phyloP scores from a whole-genome alignment of 257 asterid genomes.

The Thymus quinquecostatus region DNA sequence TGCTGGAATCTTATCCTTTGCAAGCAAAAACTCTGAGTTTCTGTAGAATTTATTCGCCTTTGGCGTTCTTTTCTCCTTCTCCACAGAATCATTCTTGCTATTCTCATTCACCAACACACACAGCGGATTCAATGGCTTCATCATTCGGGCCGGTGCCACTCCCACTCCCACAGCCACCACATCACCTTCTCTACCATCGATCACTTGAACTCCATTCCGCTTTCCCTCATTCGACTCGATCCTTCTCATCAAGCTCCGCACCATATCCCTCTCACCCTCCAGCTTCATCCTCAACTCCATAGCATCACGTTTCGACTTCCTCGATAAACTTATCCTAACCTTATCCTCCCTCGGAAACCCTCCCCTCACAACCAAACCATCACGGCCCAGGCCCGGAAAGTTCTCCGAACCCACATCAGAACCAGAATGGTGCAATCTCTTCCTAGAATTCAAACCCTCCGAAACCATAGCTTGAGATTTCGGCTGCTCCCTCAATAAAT shows the following conservation, averaged over 20 bases:
- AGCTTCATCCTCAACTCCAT: conserved; percentile 73
- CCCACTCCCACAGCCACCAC: conserved; percentile 42
- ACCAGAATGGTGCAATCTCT: conserved; percentile 35
- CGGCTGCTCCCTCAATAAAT: conserved; percentile 39
- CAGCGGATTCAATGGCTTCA: conserved; percentile 64
- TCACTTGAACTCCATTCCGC: conserved; percentile 35
- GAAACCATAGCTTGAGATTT: conserved; percentile 41
- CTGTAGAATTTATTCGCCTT: conserved; percentile 75
- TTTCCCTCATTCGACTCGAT: conserved; percentile 61
- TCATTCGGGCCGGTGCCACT: conserved; percentile 42
- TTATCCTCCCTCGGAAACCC: conserved; percentile 57
- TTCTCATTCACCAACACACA: conserved; percentile 61
- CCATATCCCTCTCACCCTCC: conserved; percentile 66
- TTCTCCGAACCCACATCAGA: conserved; percentile 53
- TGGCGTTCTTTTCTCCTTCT: conserved; percentile 80
- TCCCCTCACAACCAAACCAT: conserved; percentile 42
- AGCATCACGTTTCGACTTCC: conserved; percentile 68
- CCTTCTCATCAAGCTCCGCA: conserved; percentile 68
- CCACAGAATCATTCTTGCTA: conserved; percentile 45
- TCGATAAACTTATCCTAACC: conserved; percentile 61
- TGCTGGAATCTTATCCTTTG: conserved; percentile 71
- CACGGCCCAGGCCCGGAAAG: conserved; percentile 47
- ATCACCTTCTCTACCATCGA: conserved; percentile 38
- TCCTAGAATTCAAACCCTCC: conserved; percentile 45
- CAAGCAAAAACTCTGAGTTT: conserved; percentile 72